Conservation (phyloP, 768 basidiomycete species). For the Wakefieldia striispora region DNA sequence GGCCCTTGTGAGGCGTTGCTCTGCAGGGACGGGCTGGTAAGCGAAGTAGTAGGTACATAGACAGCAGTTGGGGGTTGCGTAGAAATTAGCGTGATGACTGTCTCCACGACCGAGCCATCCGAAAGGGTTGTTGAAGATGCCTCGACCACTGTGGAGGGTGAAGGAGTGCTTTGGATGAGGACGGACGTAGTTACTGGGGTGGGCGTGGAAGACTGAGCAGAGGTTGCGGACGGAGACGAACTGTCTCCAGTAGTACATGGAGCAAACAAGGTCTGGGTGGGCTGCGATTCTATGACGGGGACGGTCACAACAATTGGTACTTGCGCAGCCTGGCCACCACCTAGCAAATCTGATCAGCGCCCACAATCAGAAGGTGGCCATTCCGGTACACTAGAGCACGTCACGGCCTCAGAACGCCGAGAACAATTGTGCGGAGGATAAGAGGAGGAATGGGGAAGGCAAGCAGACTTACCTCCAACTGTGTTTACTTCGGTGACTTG, state of each 20-base stretch:
- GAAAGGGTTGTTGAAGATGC: conserved; percentile 36
- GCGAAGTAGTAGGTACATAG: conserved; percentile 18
- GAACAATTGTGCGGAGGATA: background rate
- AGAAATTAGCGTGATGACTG: conserved; percentile 37
- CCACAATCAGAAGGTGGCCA: background rate
- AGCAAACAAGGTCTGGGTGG: conserved; percentile 42
- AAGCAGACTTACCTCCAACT: conserved; percentile 32
- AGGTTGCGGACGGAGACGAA: conserved; percentile 9
- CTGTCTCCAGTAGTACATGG: conserved; percentile 31
- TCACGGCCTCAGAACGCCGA: conserved; percentile 13
- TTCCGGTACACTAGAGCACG: conserved; percentile 15
- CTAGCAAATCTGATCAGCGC: conserved; percentile 21
- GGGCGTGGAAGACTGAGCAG: conserved; percentile 4
- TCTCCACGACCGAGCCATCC: conserved; percentile 40
- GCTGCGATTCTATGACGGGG: conserved; percentile 27
- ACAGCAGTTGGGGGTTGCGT: conserved; percentile 34
- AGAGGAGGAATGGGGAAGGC: background rate
- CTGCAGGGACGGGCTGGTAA: conserved; percentile 16
- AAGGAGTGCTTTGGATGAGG: conserved; percentile 29
- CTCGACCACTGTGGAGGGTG: conserved; percentile 33
- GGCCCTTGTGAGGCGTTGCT: conserved; percentile 14
- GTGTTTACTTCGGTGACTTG: conserved; percentile 32
- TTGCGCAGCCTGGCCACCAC: conserved; percentile 31
- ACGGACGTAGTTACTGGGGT: conserved; percentile 22
- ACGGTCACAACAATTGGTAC: conserved; percentile 42